Conservation (phyloP, 2,329 filamentous ascomycete genomes). For the Cladosporium sp. region DNA sequence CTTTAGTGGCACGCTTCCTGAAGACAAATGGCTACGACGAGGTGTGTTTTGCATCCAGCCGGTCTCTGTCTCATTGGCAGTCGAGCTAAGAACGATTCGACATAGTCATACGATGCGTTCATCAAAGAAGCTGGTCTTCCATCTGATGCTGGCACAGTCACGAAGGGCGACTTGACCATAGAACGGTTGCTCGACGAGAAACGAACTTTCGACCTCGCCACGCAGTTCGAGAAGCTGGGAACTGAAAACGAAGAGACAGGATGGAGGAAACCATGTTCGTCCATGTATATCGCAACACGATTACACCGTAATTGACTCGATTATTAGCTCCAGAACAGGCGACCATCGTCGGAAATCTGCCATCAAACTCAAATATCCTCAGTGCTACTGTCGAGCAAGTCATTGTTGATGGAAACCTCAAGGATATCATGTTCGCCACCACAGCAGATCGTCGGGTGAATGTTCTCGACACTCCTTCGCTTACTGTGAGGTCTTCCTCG, state of each 20-base stretch:
- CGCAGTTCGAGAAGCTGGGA: slow-evolving; percentile 58
- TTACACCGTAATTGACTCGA: slow-evolving; percentile 2
- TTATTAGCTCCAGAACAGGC: slow-evolving; percentile 50
- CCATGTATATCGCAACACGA: slow-evolving; percentile 18
- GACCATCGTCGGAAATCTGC: slow-evolving; percentile 45
- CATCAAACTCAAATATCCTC: slow-evolving; percentile 56
- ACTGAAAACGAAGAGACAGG: slow-evolving; percentile 43
- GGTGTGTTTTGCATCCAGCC: slow-evolving; percentile 26
- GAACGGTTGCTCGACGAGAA: slow-evolving; percentile 65
- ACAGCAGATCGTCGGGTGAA: slow-evolving; percentile 53
- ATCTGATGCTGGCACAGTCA: slow-evolving; percentile 49
- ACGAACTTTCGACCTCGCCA: slow-evolving; percentile 57
- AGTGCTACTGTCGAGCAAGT: slow-evolving; percentile 42
- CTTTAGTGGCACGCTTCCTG: slow-evolving; percentile 42
- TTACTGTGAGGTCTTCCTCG: slow-evolving; percentile 41
- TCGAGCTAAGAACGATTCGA: slow-evolving; percentile 3
- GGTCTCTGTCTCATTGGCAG: not conserved
- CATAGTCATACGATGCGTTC: slow-evolving; percentile 60
- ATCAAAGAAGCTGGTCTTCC: slow-evolving; percentile 58
- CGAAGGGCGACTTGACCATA: slow-evolving; percentile 54
- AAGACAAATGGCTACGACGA: slow-evolving; percentile 41
- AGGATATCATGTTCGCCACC: slow-evolving; percentile 44
- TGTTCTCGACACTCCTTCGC: slow-evolving; percentile 45
- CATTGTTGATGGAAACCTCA: slow-evolving; percentile 10
- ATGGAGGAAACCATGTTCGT: slow-evolving; percentile 53